Evolutionary conservation across 371 early-diverging fungal genomes (phyloP).

Genomic region (Zychaea mexicana): DNA sequence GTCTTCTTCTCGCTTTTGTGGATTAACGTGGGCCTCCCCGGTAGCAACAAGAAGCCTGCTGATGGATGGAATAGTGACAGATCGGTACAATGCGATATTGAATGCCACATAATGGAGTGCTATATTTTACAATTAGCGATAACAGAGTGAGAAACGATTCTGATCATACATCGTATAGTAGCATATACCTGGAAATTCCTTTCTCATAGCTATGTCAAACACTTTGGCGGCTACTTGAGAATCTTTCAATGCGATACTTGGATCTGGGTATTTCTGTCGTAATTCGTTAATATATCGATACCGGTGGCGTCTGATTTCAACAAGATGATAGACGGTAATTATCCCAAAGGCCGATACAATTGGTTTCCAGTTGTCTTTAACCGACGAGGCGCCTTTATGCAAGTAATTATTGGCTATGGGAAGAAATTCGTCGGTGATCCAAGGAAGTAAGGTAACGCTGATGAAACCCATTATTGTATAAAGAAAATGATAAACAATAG

Average conservation of each 20-base stretch:
- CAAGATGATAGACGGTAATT: constrained; percentile 20
- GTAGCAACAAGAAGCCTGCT: constrained; percentile 50
- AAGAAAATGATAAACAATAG: too few relatives aligned
- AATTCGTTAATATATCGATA: constrained; percentile 34
- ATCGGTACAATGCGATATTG: constrained; percentile 53
- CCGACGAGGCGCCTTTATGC: neutral
- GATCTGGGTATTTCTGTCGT: constrained; percentile 50
- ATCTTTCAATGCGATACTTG: constrained; percentile 36
- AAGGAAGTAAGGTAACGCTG: neutral
- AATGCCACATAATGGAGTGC: constrained; percentile 14
- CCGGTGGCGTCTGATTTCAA: constrained; percentile 35
- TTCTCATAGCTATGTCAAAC: constrained; percentile 26
- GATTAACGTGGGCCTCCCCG: constrained; percentile 34
- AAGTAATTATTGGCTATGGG: neutral
- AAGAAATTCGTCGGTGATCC: neutral
- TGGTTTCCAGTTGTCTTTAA: neutral
- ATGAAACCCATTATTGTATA: neutral
- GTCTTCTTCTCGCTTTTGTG: constrained; percentile 50
- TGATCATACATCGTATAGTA: neutral
- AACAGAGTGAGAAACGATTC: too few relatives aligned
- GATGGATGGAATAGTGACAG: constrained; percentile 53
- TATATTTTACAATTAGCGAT: neutral
- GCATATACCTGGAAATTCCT: constrained; percentile 45
- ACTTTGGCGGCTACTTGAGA: constrained; percentile 42
- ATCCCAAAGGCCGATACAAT: constrained; percentile 1